A percentile compares a stretch with the other conserved stretches of the same genome.
Conservation (phyloP, 2,329 filamentous ascomycete species). For the Huntiella bhutanensis region DNA sequence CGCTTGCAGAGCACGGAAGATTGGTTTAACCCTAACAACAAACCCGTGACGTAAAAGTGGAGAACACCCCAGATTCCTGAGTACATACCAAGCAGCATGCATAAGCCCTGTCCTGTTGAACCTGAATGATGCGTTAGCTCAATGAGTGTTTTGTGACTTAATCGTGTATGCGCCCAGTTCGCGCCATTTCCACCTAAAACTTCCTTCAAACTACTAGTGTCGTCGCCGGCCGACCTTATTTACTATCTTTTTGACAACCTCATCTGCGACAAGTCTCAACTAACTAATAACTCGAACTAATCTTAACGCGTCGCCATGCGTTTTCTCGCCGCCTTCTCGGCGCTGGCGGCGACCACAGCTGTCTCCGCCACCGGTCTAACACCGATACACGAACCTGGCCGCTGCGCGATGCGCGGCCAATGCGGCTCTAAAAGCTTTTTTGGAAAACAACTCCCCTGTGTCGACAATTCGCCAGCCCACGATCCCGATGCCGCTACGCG, state of each 20-base stretch:
- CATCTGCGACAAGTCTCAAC: not conserved
- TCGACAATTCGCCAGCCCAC: slow-evolving; percentile 70
- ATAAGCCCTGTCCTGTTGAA: too few species aligned
- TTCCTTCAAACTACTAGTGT: not conserved
- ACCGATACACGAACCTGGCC: slow-evolving; percentile 61
- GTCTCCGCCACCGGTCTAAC: slow-evolving; percentile 18
- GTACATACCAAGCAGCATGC: too few species aligned
- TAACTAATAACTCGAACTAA: too few species aligned
- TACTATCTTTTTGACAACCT: not conserved
- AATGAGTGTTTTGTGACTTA: too few species aligned
- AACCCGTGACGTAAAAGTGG: too few species aligned
- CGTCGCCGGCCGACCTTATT: not conserved
- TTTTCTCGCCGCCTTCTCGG: not conserved
- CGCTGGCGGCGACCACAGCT: not conserved
- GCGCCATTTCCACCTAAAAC: not conserved
- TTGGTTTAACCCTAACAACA: not conserved
- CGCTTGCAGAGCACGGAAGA: not conserved
- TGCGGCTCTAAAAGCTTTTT: slow-evolving; percentile 87
- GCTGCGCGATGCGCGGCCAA: slow-evolving; percentile 78
- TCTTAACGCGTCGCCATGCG: too few species aligned
- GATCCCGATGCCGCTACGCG: slow-evolving; percentile 54
- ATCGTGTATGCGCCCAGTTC: too few species aligned
- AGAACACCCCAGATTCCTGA: too few species aligned
- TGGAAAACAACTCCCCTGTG: slow-evolving; percentile 73
- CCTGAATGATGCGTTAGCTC: too few species aligned